A percentile compares a stretch with the other conserved stretches of the same genome.
Conservation (phyloP, 805 yeast species). For the Saccharomycopsis capsularis region DNA sequence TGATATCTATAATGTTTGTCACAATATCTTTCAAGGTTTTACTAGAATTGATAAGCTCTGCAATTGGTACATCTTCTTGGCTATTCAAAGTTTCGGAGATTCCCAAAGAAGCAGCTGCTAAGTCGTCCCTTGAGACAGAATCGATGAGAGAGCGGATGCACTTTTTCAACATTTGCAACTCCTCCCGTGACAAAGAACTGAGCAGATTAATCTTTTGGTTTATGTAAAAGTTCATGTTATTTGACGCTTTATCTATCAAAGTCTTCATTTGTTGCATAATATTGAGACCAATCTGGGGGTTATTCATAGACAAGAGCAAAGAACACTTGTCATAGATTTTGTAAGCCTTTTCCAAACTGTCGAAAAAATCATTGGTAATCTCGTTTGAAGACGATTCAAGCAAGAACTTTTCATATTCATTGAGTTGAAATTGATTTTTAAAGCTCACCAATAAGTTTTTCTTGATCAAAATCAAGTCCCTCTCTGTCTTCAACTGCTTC, state of each 20-base stretch:
- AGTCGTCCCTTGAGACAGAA: conserved; percentile 5
- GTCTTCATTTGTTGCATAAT: conserved; percentile 53
- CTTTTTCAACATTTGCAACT: conserved; percentile 6
- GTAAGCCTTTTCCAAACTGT: conserved; percentile 53
- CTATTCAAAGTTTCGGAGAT: conserved; percentile 9
- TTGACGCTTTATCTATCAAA: conserved; percentile 46
- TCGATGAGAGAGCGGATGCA: conserved; percentile 8
- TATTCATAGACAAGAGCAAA: conserved; percentile 60
- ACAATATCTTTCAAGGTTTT: conserved; percentile 51
- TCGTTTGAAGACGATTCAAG: conserved; percentile 11
- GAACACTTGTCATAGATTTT: conserved; percentile 61
- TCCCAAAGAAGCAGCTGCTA: background rate
- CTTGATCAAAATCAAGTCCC: conserved; percentile 32
- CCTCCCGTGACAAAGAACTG: conserved; percentile 23
- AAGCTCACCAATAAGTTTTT: conserved; percentile 46
- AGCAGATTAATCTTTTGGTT: conserved; percentile 22
- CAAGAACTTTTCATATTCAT: conserved; percentile 51
- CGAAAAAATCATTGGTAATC: conserved; percentile 46
- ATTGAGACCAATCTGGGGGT: conserved; percentile 56
- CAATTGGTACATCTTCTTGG: conserved; percentile 14
- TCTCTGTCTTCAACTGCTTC: conserved; percentile 22
- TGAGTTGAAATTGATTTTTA: conserved; percentile 57
- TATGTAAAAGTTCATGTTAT: conserved; percentile 35
- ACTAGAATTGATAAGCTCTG: conserved; percentile 29
- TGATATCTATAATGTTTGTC: conserved; percentile 54